phyloP scores from a whole-genome alignment of 331 rosid species.

The Rhamnella rubrinervis region DNA sequence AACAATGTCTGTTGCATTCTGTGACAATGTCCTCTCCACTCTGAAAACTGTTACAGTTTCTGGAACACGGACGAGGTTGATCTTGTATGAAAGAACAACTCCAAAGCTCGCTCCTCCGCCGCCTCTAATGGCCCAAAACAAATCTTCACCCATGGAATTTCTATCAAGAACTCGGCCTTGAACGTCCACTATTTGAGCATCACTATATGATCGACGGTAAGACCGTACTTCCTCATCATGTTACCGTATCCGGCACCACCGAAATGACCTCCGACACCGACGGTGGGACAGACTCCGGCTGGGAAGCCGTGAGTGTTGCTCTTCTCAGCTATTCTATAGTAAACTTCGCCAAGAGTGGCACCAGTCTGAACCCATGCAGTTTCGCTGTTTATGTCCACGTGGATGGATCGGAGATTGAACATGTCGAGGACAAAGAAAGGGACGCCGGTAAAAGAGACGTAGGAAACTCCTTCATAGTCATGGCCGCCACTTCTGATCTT shows the following conservation, averaged over 20 bases:
- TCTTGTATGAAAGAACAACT: constrained; percentile 56
- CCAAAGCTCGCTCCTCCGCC: constrained; percentile 82
- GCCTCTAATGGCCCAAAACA: constrained; percentile 78
- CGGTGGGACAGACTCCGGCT: constrained; percentile 45
- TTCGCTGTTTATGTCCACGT: constrained; percentile 26
- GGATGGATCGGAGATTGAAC: constrained; percentile 43
- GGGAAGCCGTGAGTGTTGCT: constrained; percentile 50
- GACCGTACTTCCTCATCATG: constrained; percentile 79
- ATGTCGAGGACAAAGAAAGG: constrained; percentile 61
- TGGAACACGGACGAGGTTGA: constrained; percentile 51
- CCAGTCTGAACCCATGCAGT: constrained; percentile 62
- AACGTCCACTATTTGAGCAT: constrained; percentile 53
- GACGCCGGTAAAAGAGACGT: constrained; percentile 35
- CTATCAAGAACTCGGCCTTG: constrained; percentile 49
- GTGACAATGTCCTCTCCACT: constrained; percentile 21
- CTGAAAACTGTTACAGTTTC: constrained; percentile 48
- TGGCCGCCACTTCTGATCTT: constrained; percentile 81
- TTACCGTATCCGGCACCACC: constrained; percentile 77
- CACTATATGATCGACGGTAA: constrained; percentile 53
- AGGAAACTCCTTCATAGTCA: constrained; percentile 66
- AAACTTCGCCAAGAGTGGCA: constrained; percentile 57
- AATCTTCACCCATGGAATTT: constrained; percentile 71
- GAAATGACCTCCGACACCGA: constrained; percentile 65
- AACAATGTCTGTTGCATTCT: constrained; percentile 36
- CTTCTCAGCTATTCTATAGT: constrained; percentile 38